Evolutionary conservation across 2,329 filamentous ascomycete species (phyloP).

Genomic region (Helminthosporium solani): DNA sequence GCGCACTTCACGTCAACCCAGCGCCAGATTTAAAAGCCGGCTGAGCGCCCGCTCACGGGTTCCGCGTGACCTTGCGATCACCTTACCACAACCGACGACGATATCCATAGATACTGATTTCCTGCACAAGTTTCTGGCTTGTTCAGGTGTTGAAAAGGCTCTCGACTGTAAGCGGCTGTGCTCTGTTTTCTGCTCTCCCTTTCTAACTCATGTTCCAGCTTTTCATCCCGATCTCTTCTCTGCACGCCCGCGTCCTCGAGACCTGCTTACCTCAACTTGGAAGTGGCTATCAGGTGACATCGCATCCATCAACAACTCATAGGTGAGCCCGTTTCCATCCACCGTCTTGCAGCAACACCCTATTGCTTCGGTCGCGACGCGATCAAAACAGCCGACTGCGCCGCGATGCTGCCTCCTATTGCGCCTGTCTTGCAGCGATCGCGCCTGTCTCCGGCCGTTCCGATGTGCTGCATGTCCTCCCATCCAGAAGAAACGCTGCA

Average conservation of each 20-base stretch:
- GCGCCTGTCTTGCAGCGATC: conserved; percentile 14
- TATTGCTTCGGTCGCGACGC: not conserved
- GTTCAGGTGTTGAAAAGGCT: not conserved
- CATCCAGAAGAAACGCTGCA: conserved; percentile 32
- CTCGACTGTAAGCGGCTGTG: not conserved
- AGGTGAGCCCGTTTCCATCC: not conserved
- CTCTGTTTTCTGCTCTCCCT: not conserved
- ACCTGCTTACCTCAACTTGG: conserved; percentile 1
- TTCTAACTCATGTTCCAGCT: not conserved
- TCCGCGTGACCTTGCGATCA: conserved; percentile 2
- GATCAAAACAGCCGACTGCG: not conserved
- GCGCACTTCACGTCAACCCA: not conserved
- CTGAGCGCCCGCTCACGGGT: not conserved
- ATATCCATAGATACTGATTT: not conserved
- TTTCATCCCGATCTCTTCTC: not conserved
- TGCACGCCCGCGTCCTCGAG: not conserved
- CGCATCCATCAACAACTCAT: not conserved
- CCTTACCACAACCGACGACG: conserved; percentile 1
- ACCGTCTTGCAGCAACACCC: not conserved
- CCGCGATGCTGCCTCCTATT: conserved; percentile 12
- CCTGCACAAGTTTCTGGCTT: not conserved
- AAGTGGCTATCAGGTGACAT: conserved; percentile 13
- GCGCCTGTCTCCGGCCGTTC: conserved; percentile 12
- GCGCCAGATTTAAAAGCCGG: not conserved
- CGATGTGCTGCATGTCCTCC: conserved; percentile 10